Percentiles rank a stretch among this genome's conserved stretches.
phyloP scores from a whole-genome alignment of 169 alveolate species.

The Cryptosporidium muris region DNA sequence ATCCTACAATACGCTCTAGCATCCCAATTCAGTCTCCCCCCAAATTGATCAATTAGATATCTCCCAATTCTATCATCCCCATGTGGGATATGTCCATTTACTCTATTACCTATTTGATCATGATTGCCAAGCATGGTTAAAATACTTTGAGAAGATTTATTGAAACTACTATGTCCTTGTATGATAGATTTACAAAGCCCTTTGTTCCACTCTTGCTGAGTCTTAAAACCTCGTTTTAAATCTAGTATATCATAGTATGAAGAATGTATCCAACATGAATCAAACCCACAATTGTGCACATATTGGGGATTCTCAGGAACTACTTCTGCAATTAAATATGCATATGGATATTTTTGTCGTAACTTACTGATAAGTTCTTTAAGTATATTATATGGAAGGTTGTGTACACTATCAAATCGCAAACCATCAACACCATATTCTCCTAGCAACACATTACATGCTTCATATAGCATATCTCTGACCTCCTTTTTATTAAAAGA shows the following conservation, averaged over 20 bases:
- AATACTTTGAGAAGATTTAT: conserved; percentile 63
- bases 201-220: conserved; percentile 36
- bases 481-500: conserved; percentile 72
- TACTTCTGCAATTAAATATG: conserved; percentile 73
- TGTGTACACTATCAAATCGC: conserved; percentile 75
- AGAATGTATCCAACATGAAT: conserved; percentile 77
- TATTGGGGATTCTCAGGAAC: conserved; percentile 75
- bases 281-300: conserved; percentile 71
- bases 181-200: conserved; percentile 45
- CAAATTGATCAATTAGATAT: conserved; percentile 72
- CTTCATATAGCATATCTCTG: conserved; percentile 69
- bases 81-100: conserved; percentile 34
- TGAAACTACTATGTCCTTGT: conserved; percentile 72
- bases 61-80: conserved; percentile 71
- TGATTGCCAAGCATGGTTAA: conserved; percentile 75
- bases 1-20: conserved; percentile 74
- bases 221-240: conserved; percentile 32
- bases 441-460: conserved; percentile 70
- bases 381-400: conserved; percentile 54
- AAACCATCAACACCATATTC: conserved; percentile 76
- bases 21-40: conserved; percentile 75
- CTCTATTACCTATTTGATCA: conserved; percentile 75
- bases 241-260: conserved; percentile 73
- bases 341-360: conserved; percentile 41
- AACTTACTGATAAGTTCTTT: conserved; percentile 33